phyloP scores from a whole-genome alignment of 176 grass and related monocot genomes.

The Avena eriantha region DNA sequence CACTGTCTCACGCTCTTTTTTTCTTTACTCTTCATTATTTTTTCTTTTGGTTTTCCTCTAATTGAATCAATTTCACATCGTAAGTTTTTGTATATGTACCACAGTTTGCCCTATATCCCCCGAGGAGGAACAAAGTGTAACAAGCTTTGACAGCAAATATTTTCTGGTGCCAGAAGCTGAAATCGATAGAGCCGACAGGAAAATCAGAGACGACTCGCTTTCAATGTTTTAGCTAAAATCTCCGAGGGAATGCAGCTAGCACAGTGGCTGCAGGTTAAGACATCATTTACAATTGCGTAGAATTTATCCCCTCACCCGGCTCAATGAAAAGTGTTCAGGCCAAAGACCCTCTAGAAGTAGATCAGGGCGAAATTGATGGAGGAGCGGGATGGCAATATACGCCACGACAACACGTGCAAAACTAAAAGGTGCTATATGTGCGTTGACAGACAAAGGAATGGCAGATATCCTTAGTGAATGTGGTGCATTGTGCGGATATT shows the following conservation, averaged over 20 bases:
- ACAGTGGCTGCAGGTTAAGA: background rate
- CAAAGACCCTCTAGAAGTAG: no score
- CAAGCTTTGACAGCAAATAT: background rate
- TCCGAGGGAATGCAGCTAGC: background rate
- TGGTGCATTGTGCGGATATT: no score
- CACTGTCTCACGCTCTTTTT: background rate
- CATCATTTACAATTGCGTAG: background rate
- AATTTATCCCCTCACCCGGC: background rate
- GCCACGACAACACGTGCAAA: no score
- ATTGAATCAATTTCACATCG: background rate
- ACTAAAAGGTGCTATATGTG: no score
- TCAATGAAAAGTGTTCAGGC: no score
- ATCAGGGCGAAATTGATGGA: no score
- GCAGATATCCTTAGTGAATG: no score
- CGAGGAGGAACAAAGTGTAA: background rate
- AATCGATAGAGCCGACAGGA: background rate
- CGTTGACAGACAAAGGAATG: background rate
- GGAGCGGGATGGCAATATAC: no score
- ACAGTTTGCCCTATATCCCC: background rate
- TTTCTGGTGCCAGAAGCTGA: constrained; percentile 7
- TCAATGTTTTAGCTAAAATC: background rate
- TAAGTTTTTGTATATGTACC: background rate
- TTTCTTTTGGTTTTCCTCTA: background rate
- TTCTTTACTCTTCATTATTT: background rate
- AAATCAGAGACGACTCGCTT: background rate